A percentile compares a stretch with the other conserved stretches of the same genome.
Conservation (phyloP, 140 eudicot genomes). For the Senecio squalidus region DNA sequence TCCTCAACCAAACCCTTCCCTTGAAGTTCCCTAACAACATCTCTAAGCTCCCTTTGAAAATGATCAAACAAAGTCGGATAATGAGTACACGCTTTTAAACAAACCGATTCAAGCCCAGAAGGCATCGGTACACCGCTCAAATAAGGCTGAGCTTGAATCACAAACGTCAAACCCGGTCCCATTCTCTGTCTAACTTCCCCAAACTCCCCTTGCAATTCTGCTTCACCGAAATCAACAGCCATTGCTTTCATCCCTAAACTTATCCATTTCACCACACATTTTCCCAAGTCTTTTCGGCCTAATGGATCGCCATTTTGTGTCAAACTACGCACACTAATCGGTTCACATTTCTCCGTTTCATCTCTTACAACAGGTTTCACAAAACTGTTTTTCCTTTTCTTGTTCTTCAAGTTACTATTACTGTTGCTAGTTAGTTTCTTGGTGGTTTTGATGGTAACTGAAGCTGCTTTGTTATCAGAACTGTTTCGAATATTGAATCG, state of each 20-base stretch:
- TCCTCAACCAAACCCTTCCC: conserved; percentile 25
- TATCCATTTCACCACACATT: conserved; percentile 69
- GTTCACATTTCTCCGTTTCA: conserved; percentile 4
- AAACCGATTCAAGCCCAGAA: conserved; percentile 65
- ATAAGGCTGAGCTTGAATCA: conserved; percentile 89
- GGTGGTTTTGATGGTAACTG: too few species aligned
- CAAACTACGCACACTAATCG: conserved; percentile 33
- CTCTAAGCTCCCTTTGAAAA: conserved; percentile 89
- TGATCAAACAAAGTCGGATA: conserved; percentile 90
- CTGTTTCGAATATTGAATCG: neutral
- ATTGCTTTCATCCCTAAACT: conserved; percentile 84
- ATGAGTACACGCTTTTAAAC: conserved; percentile 90
- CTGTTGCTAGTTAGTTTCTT: neutral
- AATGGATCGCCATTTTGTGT: conserved; percentile 76
- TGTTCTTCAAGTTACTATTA: neutral
- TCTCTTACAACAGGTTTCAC: too few species aligned
- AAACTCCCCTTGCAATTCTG: conserved; percentile 82
- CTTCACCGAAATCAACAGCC: conserved; percentile 65
- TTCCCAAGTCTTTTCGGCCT: conserved; percentile 79
- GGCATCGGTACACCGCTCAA: conserved; percentile 89
- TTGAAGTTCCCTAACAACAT: conserved; percentile 56
- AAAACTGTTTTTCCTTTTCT: too few species aligned
- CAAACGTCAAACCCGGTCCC: conserved; percentile 93
- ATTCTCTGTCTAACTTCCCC: conserved; percentile 56
- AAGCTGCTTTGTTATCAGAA: too few species aligned